Base-by-base conservation (phyloP, 305 asterid species). In the Lippia alba region DNA sequence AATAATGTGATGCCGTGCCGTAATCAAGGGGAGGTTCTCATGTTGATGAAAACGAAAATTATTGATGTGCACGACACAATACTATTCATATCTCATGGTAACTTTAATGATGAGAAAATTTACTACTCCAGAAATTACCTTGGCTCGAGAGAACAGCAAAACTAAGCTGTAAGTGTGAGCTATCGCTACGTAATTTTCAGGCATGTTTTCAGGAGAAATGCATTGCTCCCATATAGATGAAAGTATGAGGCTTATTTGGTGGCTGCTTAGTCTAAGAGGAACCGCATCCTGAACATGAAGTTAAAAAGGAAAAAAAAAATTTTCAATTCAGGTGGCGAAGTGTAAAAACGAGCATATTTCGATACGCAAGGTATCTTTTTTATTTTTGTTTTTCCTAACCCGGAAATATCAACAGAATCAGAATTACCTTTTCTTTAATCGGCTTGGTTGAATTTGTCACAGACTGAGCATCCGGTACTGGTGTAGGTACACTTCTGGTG, bases 131-230 rank as follows among this genome's bases (percentile, higher is more conserved):
- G 65, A 68, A 66, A 75, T 77, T 83, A 92, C 98, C 98, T 95
- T 94, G 74, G 92, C 91, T 63, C 96, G 86, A 75, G 99, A 87
- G 76, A 94, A 92, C 80, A 94, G 84, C 80, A 92, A 75, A 78
- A 95, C 86, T 83, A 95, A 78, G 85, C 98, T 87, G 86, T 81
- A 95, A 51, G 98, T 92, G 88, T 95, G 98, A 76, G 98, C 93
- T 68, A 95, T 87, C 72, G 99, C 99, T 66, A 92, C 99, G 60
- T 79, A 92, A 84, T 95, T 91, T 81, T 88, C 96, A 10, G 98
- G 98, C 80, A 79, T 71, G 75, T 92, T 92, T 34, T 78, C 79
- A 69, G 94, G 96, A 78, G 88, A 86, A 60, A 85, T 69, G 34
- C 96, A 84, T 72, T 95, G 98, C 48, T 82, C 80, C 98, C 98